phyloP scores from a whole-genome alignment of 257 asterid genomes.

The Penstemon newberryi region DNA sequence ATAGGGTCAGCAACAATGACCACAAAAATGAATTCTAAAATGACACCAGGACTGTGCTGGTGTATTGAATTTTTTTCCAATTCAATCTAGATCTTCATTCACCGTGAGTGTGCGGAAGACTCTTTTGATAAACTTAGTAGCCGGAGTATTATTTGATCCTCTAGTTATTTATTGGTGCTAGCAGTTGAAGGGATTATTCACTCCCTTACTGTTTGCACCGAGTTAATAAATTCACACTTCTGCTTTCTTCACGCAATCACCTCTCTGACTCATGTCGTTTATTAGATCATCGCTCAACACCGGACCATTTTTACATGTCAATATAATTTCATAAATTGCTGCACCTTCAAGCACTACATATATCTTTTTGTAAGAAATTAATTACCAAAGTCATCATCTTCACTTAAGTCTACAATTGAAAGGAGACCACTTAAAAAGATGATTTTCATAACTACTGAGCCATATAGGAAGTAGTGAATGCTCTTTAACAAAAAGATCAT shows the following conservation, averaged over 20 bases:
- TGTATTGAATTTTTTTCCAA: not conserved
- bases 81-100: not conserved
- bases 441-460: not conserved
- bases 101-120: not conserved
- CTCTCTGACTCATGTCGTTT: not conserved
- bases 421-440: not conserved
- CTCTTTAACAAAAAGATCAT: not conserved
- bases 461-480: not conserved
- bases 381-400: not conserved
- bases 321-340: not conserved
- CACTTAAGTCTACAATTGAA: not conserved
- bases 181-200: not conserved
- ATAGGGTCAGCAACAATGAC: not conserved
- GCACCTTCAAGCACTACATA: not conserved
- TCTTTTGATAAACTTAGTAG: not conserved
- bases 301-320: not conserved
- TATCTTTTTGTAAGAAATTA: slow-evolving; percentile 2
- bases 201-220: not conserved
- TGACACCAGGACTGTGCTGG: not conserved
- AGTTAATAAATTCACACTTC: not conserved
- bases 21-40: not conserved
- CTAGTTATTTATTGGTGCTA: not conserved
- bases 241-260: not conserved
- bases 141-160: not conserved
- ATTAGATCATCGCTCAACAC: not conserved